These are phyloP conservation scores for Apiotrichum sp. DNA, from an alignment of 1,284 basidiomycete genomes.

Conservation along the genomic window DNA sequence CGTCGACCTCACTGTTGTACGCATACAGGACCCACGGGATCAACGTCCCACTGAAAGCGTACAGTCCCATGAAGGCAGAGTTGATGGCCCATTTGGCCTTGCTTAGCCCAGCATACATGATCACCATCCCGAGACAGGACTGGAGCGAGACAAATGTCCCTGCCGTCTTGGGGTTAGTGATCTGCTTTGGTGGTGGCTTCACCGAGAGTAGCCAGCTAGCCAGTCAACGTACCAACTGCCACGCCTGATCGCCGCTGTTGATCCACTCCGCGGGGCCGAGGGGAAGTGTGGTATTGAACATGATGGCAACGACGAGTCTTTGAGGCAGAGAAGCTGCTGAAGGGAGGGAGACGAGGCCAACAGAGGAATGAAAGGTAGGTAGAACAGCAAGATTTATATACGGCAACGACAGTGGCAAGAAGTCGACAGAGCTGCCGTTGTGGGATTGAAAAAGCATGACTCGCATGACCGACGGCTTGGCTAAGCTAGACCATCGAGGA, in stretches of 20 bases:
- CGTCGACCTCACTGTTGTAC: conserved; percentile 9
- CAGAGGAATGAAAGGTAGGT: no score
- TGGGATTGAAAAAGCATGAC: no score
- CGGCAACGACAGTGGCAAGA: no score
- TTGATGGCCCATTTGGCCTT: conserved; percentile 21
- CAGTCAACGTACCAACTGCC: conserved; percentile 1
- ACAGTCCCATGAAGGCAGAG: conserved; percentile 21
- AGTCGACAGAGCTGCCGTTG: no score
- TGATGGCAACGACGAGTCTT: no score
- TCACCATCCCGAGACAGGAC: conserved; percentile 16
- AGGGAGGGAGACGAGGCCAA: no score
- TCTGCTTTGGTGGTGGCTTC: neutral
- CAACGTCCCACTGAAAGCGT: conserved; percentile 17
- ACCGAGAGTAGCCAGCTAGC: neutral
- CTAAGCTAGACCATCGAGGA: no score
- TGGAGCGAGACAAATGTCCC: conserved; percentile 19
- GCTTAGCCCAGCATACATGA: conserved; percentile 19
- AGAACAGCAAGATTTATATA: no score
- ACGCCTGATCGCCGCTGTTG: conserved; percentile 3
- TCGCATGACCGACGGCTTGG: no score
- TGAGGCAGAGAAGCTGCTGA: no score
- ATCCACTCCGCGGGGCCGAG: no score
- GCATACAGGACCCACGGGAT: conserved; percentile 21
- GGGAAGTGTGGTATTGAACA: no score
- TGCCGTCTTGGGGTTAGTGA: conserved; percentile 8